Evolutionary conservation across 768 basidiomycete species (phyloP), one percentile per base, ranked within the genome.

Genomic region (Tylopilus intermedius): DNA sequence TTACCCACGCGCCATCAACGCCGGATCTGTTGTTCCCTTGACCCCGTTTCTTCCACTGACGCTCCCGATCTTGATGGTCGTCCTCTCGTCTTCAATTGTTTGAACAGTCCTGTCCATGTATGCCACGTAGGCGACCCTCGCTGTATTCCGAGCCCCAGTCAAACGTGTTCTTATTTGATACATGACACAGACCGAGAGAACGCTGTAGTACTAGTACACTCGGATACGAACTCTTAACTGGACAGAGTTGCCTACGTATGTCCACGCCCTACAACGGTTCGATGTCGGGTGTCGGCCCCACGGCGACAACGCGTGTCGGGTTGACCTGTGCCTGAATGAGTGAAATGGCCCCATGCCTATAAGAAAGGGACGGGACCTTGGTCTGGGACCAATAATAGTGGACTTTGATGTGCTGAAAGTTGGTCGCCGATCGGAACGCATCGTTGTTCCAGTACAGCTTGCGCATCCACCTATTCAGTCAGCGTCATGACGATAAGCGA

Each of bases 371-470:
- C 24, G 11, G 4, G 1, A 67, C 69, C 64, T 45, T 49, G 32
- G 43, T 61, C 54, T 64, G 64, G 21, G 71, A 71, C 69, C 67
- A 72, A 27, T 72, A 77, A 51, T 76, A 76, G 52, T 69, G 65
- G 29, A 61, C 64, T 59, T 77, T 77, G 70, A 79, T 77, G 70
- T 96, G 94, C 14, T 89, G 81, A 65, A 97, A 97, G 65, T 94
- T 76, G 37, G 94, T 94, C 15, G 86, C 83, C 6, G 82, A 79
- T 67, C 84, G 83, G 82, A 99, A 98, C 5, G 92, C 91, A 1
- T 84, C 71, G 60, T 86, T 75, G 56, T 86, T 88, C 94, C 93
- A 97, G 76, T 99, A 98, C 18, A 97, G 72, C 65, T 86, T 85
- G 69, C 83, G 84, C 72, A 90, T 62, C 88, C 91, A 94, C 30